Conservation (phyloP, 768 basidiomycete species). For the Kondoa subrosea region DNA sequence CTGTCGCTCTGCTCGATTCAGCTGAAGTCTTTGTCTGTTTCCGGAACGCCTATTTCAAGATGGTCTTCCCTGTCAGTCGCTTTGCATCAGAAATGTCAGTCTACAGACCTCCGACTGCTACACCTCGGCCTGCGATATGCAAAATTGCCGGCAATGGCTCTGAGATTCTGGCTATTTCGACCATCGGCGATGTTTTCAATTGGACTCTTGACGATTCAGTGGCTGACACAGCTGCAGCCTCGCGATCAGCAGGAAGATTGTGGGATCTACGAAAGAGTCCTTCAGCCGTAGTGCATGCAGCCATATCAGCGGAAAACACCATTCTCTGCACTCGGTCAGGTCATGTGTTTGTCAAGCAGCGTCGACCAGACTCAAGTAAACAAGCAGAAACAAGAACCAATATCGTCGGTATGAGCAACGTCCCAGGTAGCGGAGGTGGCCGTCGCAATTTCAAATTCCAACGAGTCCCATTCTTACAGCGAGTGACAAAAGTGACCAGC, state of each 20-base stretch:
- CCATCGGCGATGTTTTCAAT: slow-evolving; percentile 78
- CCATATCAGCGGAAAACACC: slow-evolving; percentile 68
- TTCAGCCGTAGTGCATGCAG: slow-evolving; percentile 73
- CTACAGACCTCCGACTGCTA: slow-evolving; percentile 65
- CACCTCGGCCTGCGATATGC: slow-evolving; percentile 50
- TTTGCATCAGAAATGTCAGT: slow-evolving; percentile 59
- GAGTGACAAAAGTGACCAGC: slow-evolving; percentile 65
- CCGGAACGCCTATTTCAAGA: slow-evolving; percentile 56
- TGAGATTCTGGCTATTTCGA: slow-evolving; percentile 62
- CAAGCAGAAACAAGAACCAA: slow-evolving; percentile 2
- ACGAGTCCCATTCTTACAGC: slow-evolving; percentile 61
- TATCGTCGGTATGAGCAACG: background rate
- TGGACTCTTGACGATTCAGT: slow-evolving; percentile 40
- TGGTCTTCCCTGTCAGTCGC: slow-evolving; percentile 61
- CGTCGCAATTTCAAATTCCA: slow-evolving; percentile 48
- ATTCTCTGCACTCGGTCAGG: slow-evolving; percentile 89
- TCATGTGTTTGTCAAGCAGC: slow-evolving; percentile 70
- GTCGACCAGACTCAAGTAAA: slow-evolving; percentile 34
- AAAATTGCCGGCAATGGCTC: slow-evolving; percentile 68
- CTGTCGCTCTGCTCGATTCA: slow-evolving; percentile 60
- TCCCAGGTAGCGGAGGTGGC: background rate
- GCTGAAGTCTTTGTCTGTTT: slow-evolving; percentile 70
- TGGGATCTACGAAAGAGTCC: slow-evolving; percentile 80
- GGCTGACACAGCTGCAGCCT: slow-evolving; percentile 12
- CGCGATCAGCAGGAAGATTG: slow-evolving; percentile 37